These are phyloP conservation scores for Moniliella sp. DNA, from an alignment of 1,284 basidiomycete genomes.

Conservation along the genomic window DNA sequence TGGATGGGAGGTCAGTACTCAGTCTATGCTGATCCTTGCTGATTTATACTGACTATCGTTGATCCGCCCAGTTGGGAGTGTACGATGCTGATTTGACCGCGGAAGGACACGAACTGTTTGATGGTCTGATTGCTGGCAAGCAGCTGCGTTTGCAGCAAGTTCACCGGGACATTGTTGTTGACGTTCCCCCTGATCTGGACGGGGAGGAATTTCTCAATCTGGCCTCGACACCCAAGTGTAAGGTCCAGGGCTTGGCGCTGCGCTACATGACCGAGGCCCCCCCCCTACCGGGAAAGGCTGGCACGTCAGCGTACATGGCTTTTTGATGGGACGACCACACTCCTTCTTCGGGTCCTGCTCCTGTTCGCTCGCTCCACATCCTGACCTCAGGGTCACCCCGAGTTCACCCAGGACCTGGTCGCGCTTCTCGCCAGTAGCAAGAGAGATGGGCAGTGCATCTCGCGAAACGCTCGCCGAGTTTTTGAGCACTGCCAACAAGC, in stretches of 20 bases:
- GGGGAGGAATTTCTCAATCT: slow-evolving; percentile 36
- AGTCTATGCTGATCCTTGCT: neutral
- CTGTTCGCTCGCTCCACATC: slow-evolving; percentile 35
- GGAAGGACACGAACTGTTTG: slow-evolving; percentile 47
- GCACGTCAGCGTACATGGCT: slow-evolving; percentile 24
- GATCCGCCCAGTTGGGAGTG: slow-evolving; percentile 2
- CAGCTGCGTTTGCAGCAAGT: slow-evolving; percentile 44
- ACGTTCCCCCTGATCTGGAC: slow-evolving; percentile 41
- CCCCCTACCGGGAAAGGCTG: slow-evolving; percentile 13
- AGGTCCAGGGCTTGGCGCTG: slow-evolving; percentile 52
- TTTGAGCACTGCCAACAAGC: slow-evolving; percentile 36
- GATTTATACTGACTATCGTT: neutral
- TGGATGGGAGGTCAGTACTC: slow-evolving; percentile 46
- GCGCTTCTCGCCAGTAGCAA: slow-evolving; percentile 39
- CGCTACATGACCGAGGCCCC: slow-evolving; percentile 36
- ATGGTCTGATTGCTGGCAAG: slow-evolving; percentile 23
- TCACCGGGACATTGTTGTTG: slow-evolving; percentile 59
- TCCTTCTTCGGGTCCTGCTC: slow-evolving; percentile 45
- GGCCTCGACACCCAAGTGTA: slow-evolving; percentile 44
- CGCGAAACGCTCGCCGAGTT: slow-evolving; percentile 37
- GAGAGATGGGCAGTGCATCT: slow-evolving; percentile 40
- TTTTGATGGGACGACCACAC: slow-evolving; percentile 19
- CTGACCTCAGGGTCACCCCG: slow-evolving; percentile 34
- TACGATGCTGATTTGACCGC: slow-evolving; percentile 43
- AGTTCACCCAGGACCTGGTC: slow-evolving; percentile 49